Base-by-base conservation (phyloP, 2,329 filamentous ascomycete genomes). In the Neopestalotiopsis rosae region DNA sequence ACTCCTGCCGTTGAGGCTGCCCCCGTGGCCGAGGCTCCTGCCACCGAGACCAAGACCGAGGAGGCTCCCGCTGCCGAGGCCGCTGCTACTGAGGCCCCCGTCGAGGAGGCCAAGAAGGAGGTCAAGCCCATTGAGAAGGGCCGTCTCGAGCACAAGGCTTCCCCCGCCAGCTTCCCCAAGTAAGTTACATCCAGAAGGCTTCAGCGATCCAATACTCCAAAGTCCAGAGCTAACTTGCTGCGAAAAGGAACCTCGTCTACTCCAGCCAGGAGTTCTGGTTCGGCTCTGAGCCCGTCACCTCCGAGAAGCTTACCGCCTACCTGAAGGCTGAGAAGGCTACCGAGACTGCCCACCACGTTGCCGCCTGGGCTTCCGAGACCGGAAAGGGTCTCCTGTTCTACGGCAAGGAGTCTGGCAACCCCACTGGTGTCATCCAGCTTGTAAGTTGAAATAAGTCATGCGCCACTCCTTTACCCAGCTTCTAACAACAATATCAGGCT, bases 181-280 rank as follows among this genome's bases (percentile, higher is more conserved):
- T 97, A 88, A 86, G 93, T 81, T 20, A 49, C 24, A 6, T 7
- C 34, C 28, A 4, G 32, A 28, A 38, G 24, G 32, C 6, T 28
- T 32, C 34, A 5, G 13, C n/a, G 57, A 67, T 49, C 10, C 38
- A 12, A 5, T 40, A 66, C 42, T 67, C 5, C 10, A 28, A 61
- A 61, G 28, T 61, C 57, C n/a, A 61, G n/a, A 28, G 30, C 69
- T 69, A 52, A 71, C 45, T 56, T 42, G 24, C 24, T 4, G 28
- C 57, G 14, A 13, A 40, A 75, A 97, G 94, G 89, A 93, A 94
- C 81, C 89, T 98, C 78, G 90, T 94, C 76, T 95, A 94, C 85
- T 90, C 91, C 81, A 98, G 98, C 90, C 94, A 94, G 81, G 94
- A 93, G 85, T 98, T 98, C 86, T 95, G 91, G 89, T 94, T 95